Evolutionary conservation across 2,329 filamentous ascomycete species (phyloP), one percentile per base, ranked within the genome.

Genomic region (Pseudogymnoascus verrucosus): DNA sequence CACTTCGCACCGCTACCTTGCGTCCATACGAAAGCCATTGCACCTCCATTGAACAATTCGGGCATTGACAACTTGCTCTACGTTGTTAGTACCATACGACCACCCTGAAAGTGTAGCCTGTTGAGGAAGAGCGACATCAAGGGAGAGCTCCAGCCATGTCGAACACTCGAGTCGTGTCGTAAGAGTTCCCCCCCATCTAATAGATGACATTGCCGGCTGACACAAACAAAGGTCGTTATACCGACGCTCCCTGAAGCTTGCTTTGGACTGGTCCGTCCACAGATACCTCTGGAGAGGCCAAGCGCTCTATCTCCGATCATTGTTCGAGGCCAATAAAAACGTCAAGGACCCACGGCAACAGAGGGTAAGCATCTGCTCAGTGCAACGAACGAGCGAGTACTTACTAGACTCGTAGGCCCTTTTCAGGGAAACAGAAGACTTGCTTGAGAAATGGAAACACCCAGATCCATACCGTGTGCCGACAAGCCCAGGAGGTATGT

Each of bases 381-480:
- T 51, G 62, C 47, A 64, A 44, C 11, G 28, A 61, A 42, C 28
- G 37, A 40, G 5, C 51, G n/a, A 57, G 28, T 34, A 57, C 51
- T 57, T 57, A 57, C 51, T 11, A 21, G 16, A 19, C 51, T 36
- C 51, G 40, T 68, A 99, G 95, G 86, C 86, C 60, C 78, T 99
- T 64, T 83, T 98, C 68, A 85, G 87, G 66, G 92, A 97, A 78
- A 93, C 95, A 4, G 93, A 98, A 77, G 89, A 89, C 70, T 75
- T 97, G 65, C 80, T 99, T 67, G 86, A 95, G 72, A 90, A 88
- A 76, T 99, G 93, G 93, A 98, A 98, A 79, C 95, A 99, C 74
- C 95, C 95, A 3, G 95, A 99, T 76, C 93, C 95, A 34, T 98
- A 96, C 76, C 82, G 85, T 70, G 85, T 89, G 68, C 95, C 95